Evolutionary conservation across 371 early-diverging fungal species (phyloP), one percentile per base, ranked within the genome.

Genomic region (Synchytrium microbalum): DNA sequence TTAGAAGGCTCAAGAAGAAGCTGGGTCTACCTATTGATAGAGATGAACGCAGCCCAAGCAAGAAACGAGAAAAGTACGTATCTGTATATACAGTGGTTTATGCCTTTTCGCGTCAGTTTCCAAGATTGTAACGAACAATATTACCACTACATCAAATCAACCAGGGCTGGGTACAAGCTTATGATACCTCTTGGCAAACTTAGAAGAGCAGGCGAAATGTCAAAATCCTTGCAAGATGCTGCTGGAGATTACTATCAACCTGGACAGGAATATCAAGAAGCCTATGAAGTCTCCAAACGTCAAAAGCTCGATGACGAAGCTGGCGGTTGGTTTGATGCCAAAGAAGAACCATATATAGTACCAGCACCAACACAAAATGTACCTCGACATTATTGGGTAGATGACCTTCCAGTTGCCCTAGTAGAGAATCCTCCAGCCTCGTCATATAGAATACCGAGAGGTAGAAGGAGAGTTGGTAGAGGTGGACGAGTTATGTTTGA

Each of bases 401-500:
- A 66, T 24, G 66, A 61, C 23, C 33, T 62, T 10, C 53, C 57
- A 8, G 60, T 27, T 33, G 16, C 32, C 10, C 59, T 27, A 62
- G 51, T 38, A 19, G 46, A 38, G 10, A 5, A 19, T 38, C 10
- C 46, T 38, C 46, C 46, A 10, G 19, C 10, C 19, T 38, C 46
- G 19, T 38, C 27, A 54, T 32, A 51, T 31, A 25, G 30, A 19
- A 1, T 59, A 46, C 27, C 62, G 3, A 59, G 59, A 57, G 70
- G 67, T 3, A 61, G 77, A 59, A 67, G 70, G 29, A 60, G 79
- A 13, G 59, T 79, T 30, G 79, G 79, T 0, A 64, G 79, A 1
- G 79, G 79, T 8, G 79, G 79, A 2, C 64, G 79, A 24, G 64
- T 79, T 32, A 54, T 67, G 19, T 66, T 79, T 54, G 79, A 79